Evolutionary conservation across 345 rosid species (phyloP), one percentile per base, ranked within the genome.

Genomic region (Eucalyptus curtisii): DNA sequence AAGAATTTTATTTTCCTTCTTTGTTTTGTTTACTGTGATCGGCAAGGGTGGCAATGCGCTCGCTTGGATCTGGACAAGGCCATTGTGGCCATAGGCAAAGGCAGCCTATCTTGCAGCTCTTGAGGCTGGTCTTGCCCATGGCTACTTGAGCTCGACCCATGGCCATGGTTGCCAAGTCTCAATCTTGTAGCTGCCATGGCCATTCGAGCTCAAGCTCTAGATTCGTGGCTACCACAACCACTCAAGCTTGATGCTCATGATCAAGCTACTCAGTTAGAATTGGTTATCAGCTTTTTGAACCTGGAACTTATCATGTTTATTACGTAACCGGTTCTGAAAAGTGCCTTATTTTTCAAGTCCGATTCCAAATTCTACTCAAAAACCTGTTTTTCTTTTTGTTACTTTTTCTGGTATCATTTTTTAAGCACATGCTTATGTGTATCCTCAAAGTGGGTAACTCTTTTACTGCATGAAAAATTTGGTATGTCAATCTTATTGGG

Each of bases 51-150:
- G 61, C 61, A 55, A 55, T 55, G 30, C 61, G 13, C 30, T 24
- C 1, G 1, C 61, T 0, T 0, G 0, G 0, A 55, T 55, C 0
- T 55, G 1, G 30, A 55, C 12, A 24, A 55, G 30, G 30, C 61
- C 61, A 55, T 55, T 55, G 13, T 24, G 30, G 30, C 1, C 61
- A 55, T 0, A 1, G 0, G 61, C 30, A 55, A 55, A 1, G 61
- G 30, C 61, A 55, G 0, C 30, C 1, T 24, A 30, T 24, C 61
- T 24, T 24, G 30, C 6, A 0, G 13, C 61, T 55, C 11, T 8
- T 55, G 61, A 55, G 61, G 13, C 6, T 55, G 4, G 13, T 6
- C 30, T 55, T 6, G 1, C 30, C 61, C 13, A 55, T 55, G 61
- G 3, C 6, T 55, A 24, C 30, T 24, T 10, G 13, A 55, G 61